A percentile compares a stretch with the other conserved stretches of the same genome.
Evolutionary conservation across 139 green algal species (phyloP).

Genomic region (Raphidocelis subcapitata): DNA sequence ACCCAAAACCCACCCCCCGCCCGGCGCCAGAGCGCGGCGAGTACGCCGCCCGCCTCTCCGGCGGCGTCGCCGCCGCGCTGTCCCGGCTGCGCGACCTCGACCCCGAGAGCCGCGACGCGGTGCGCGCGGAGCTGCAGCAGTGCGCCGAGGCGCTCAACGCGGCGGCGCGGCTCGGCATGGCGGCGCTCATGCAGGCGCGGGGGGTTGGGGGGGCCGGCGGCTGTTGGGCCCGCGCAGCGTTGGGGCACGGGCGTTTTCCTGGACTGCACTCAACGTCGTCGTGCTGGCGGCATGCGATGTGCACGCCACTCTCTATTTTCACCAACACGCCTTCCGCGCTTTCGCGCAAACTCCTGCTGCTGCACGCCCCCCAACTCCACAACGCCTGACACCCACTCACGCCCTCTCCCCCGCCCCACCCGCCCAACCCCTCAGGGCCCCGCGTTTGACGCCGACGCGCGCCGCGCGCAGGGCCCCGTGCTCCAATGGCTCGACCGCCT

Average conservation of each 20-base stretch:
- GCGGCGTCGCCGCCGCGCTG: conserved; percentile 7
- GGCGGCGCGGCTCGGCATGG: conserved; percentile 63
- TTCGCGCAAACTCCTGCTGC: too few relatives aligned
- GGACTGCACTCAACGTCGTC: too few relatives aligned
- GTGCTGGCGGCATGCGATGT: too few relatives aligned
- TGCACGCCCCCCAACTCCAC: too few relatives aligned
- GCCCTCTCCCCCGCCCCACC: too few relatives aligned
- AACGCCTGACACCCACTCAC: too few relatives aligned
- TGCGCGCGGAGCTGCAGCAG: conserved; percentile 46
- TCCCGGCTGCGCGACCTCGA: conserved; percentile 50
- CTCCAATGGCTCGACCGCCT: conserved; percentile 47
- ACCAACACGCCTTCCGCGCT: too few relatives aligned
- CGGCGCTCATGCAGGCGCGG: conserved; percentile 65
- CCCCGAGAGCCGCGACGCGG: conserved; percentile 32
- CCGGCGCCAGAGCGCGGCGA: background rate
- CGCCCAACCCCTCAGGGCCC: conserved; percentile 38
- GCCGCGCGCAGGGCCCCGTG: conserved; percentile 38
- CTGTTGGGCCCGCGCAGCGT: too few relatives aligned
- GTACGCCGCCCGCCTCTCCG: background rate
- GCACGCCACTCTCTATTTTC: too few relatives aligned
- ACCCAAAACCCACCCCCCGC: too few relatives aligned
- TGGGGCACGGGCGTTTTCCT: too few relatives aligned
- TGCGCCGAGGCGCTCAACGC: conserved; percentile 62
- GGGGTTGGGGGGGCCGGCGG: too few relatives aligned
- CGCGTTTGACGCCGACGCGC: conserved; percentile 56